Percentiles rank a stretch among this genome's conserved stretches.
phyloP scores from a whole-genome alignment of 768 basidiomycete genomes.

The Dictyophora rubrovolvata region DNA sequence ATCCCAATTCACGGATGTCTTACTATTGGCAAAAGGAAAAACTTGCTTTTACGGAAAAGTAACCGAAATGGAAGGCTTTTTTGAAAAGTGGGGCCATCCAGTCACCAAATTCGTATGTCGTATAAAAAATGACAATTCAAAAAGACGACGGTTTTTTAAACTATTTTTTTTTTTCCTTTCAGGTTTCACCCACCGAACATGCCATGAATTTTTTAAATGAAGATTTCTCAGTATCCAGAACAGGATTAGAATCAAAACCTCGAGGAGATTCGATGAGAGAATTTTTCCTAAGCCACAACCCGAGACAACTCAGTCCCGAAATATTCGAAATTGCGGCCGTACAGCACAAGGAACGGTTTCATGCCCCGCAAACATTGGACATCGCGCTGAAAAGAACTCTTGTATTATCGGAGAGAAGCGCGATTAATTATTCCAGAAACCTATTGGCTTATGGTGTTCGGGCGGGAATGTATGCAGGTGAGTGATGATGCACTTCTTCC shows the following conservation, averaged over 20 bases:
- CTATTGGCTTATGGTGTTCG: slow-evolving; percentile 49
- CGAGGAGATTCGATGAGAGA: background rate
- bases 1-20: slow-evolving; percentile 46
- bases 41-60: slow-evolving; percentile 32
- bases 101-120: background rate
- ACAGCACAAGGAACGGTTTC: background rate
- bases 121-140: too few species aligned
- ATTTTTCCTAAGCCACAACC: background rate
- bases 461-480: slow-evolving; percentile 37
- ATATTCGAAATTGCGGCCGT: background rate
- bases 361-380: slow-evolving; percentile 10
- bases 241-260: too few species aligned
- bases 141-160: too few species aligned
- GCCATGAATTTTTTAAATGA: slow-evolving; percentile 47
- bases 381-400: slow-evolving; percentile 32
- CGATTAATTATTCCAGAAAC: slow-evolving; percentile 43
- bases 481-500: background rate
- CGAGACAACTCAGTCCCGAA: background rate
- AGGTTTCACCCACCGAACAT: slow-evolving; percentile 49
- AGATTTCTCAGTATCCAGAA: slow-evolving; percentile 25
- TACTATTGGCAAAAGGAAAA: slow-evolving; percentile 46
- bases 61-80: slow-evolving; percentile 7
- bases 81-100: background rate
- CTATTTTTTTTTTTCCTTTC: background rate
- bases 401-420: slow-evolving; percentile 37